These are phyloP conservation scores for Pseudogymnoascus sp. DNA, from an alignment of 2,329 filamentous ascomycete species.

Conservation along the genomic window DNA sequence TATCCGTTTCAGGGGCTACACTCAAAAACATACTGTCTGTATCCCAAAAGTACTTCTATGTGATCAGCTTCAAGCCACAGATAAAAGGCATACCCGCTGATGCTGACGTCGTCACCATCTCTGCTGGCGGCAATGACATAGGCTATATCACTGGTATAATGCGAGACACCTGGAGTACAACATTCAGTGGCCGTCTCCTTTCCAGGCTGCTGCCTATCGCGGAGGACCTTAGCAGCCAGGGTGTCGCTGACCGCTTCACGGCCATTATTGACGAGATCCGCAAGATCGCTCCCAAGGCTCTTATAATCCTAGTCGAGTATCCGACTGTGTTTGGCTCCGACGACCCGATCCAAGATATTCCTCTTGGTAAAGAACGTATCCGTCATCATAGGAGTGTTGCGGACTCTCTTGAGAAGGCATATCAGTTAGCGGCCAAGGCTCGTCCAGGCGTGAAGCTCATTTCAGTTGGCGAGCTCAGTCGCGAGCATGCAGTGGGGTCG, in stretches of 20 bases:
- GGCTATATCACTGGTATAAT: constrained; percentile 31
- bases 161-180: constrained; percentile 23
- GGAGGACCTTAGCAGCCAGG: background rate
- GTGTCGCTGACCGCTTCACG: background rate
- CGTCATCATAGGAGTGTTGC: background rate
- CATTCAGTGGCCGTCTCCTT: background rate
- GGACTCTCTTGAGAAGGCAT: background rate
- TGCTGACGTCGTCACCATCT: constrained; percentile 31
- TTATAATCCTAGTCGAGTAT: background rate
- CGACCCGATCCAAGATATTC: background rate
- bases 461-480: background rate
- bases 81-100: constrained; percentile 28
- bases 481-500: background rate
- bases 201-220: background rate
- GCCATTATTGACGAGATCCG: constrained; percentile 8
- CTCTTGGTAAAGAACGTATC: background rate
- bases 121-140: constrained; percentile 34
- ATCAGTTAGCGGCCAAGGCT: background rate
- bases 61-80: constrained; percentile 30
- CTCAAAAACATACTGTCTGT: constrained; percentile 31
- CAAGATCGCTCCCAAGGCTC: background rate
- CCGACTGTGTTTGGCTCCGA: background rate
- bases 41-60: constrained; percentile 24
- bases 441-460: background rate
- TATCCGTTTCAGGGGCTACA: constrained; percentile 32